Percentiles rank a stretch among this genome's conserved stretches.
Conservation (phyloP, 768 basidiomycete species). For the Ephemerocybe angulata region DNA sequence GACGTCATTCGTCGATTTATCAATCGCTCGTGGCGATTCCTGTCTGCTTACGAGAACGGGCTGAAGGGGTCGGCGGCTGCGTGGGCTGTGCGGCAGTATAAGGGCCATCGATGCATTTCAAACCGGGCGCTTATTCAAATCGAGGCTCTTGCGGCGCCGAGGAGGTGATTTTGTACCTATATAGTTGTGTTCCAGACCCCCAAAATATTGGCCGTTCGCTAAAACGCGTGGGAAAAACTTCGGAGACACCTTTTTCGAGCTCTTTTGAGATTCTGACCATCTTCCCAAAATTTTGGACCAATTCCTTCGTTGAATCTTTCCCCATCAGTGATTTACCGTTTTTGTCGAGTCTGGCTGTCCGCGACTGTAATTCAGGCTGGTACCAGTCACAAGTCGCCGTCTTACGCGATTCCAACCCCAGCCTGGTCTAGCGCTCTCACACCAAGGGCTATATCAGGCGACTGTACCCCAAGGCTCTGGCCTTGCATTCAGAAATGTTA, state of each 20-base stretch:
- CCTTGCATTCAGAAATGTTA: too few relatives aligned
- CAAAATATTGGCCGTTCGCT: slow-evolving; percentile 11
- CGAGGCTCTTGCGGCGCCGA: neutral
- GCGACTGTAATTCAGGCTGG: too few relatives aligned
- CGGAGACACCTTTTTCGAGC: slow-evolving; percentile 10
- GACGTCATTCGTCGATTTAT: slow-evolving; percentile 34
- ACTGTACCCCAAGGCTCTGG: too few relatives aligned
- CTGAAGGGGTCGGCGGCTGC: slow-evolving; percentile 34
- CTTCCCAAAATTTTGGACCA: neutral
- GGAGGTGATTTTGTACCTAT: neutral
- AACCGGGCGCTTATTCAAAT: slow-evolving; percentile 2
- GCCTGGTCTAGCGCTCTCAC: too few relatives aligned
- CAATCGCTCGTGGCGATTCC: slow-evolving; percentile 31
- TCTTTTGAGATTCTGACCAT: slow-evolving; percentile 8
- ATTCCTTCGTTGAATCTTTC: too few relatives aligned
- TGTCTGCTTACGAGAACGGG: slow-evolving; percentile 30
- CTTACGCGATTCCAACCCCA: too few relatives aligned
- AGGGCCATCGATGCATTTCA: slow-evolving; percentile 25
- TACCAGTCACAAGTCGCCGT: too few relatives aligned
- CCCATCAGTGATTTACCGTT: too few relatives aligned
- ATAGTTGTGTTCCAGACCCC: neutral
- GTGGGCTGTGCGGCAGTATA: slow-evolving; percentile 35
- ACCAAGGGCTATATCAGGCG: too few relatives aligned
- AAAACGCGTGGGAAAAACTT: slow-evolving; percentile 13
- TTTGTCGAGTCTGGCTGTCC: too few relatives aligned